Evolutionary conservation across 2,329 filamentous ascomycete species (phyloP), one percentile per base, ranked within the genome.

Genomic region (Aspergillus glaucus): DNA sequence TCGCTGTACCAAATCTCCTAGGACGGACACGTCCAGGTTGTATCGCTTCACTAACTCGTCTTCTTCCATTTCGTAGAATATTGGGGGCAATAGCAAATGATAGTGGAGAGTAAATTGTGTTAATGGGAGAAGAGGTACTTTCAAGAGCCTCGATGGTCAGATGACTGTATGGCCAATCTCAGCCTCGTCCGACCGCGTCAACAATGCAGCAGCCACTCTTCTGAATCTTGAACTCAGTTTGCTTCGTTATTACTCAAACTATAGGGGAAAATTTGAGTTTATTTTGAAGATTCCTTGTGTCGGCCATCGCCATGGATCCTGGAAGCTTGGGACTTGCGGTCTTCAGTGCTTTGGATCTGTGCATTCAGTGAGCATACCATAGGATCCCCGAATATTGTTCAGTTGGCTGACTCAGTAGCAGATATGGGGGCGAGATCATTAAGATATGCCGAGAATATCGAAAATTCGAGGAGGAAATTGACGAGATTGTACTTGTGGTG

Each of bases 61-160:
- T 26, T 39, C 34, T 32, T 34, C 45, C 56, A 47, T 55, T 10
- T 34, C 14, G 32, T 34, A 26, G 7, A 26, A 26, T 9, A 8
- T 7, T 26, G 7, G 24, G 3, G 24, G 8, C 6, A 8, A 26
- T 26, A 26, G 0, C 7, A 26, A 6, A 26, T 9, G 24, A 26
- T 26, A 26, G 0, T 26, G 2, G 24, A 26, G 24, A 8, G 7
- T 26, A 15, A 26, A 26, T 26, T 26, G 24, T 26, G 24, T 26
- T 8, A 26, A 26, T 26, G 15, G 24, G 24, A 26, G 24, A 26
- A 8, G 9, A 26, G 24, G 24, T 26, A 26, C 7, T 26, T 26
- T 34, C 32, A 12, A 34, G 32, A 34, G 32, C 32, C 15, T 41
- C 21, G 39, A 19, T 41, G 15, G 15, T 19, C 39, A 19, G 39